These are phyloP conservation scores for Cairneyella variabilis DNA, from an alignment of 495 filamentous ascomycete species.

Conservation along the genomic window DNA sequence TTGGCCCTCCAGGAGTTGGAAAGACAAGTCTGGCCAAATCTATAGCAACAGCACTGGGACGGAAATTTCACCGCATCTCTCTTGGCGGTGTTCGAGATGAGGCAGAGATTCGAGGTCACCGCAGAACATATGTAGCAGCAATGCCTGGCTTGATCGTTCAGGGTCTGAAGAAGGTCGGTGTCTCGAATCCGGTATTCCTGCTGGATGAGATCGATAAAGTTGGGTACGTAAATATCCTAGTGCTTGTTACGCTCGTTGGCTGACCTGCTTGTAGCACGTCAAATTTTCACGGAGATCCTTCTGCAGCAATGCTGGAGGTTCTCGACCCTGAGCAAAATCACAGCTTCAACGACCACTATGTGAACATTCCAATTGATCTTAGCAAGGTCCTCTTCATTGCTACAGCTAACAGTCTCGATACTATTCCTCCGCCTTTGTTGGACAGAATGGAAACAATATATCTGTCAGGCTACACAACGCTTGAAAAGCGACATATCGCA, in stretches of 20 bases:
- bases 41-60: constrained; percentile 82
- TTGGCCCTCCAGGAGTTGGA: constrained; percentile 91
- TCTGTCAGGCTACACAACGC: constrained; percentile 90
- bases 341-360: constrained; percentile 92
- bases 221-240: constrained; percentile 38
- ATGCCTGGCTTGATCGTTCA: constrained; percentile 97
- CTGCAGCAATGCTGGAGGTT: constrained; percentile 98
- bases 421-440: constrained; percentile 89
- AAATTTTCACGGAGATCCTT: constrained; percentile 94
- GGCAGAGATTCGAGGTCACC: constrained; percentile 93
- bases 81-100: constrained; percentile 95
- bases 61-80: constrained; percentile 97
- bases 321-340: constrained; percentile 98
- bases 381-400: constrained; percentile 98
- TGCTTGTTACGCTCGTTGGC: background rate
- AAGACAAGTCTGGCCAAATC: constrained; percentile 97
- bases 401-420: constrained; percentile 95
- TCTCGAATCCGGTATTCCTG: constrained; percentile 93
- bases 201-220: constrained; percentile 99
- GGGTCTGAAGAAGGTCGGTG: constrained; percentile 93
- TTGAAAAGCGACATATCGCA: constrained; percentile 98
- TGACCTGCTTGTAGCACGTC: constrained; percentile 41
- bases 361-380: constrained; percentile 92
- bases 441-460: constrained; percentile 96
- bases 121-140: constrained; percentile 95